These are phyloP conservation scores for Entomortierella lignicola DNA, from an alignment of 192 early-diverging fungal genomes.

Conservation along the genomic window DNA sequence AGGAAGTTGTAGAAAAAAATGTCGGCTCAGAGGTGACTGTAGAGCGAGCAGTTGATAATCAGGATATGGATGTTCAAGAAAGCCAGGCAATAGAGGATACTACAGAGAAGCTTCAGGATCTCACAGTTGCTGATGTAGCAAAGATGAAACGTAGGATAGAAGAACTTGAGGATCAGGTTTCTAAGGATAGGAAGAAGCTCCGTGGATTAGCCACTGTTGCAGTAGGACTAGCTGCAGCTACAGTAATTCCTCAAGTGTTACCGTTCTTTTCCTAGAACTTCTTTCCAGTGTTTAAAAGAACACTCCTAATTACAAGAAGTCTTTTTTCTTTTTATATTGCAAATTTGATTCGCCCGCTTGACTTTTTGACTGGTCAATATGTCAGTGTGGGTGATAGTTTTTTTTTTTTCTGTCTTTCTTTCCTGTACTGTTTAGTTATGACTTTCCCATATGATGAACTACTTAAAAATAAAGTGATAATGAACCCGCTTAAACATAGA, in stretches of 20 bases:
- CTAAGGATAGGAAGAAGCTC: constrained; percentile 44
- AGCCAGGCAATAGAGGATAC: constrained; percentile 14
- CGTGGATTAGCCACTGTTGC: constrained; percentile 45
- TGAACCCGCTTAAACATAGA: too few species aligned
- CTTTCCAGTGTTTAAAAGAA: not conserved
- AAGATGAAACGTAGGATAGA: constrained; percentile 49
- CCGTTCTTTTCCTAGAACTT: constrained; percentile 43
- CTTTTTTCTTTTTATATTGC: not conserved
- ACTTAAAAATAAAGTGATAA: too few species aligned
- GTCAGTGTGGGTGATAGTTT: not conserved
- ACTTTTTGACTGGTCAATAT: not conserved
- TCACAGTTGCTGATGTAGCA: constrained; percentile 27
- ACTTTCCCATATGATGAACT: too few species aligned
- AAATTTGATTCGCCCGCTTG: not conserved
- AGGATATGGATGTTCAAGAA: not conserved
- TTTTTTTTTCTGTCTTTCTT: not conserved
- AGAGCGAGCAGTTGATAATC: constrained; percentile 9
- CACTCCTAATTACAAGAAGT: not conserved
- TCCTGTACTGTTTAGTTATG: too few species aligned
- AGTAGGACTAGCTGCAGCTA: constrained; percentile 40
- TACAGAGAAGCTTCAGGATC: constrained; percentile 22
- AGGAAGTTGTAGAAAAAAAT: constrained; percentile 16
- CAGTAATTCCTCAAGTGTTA: constrained; percentile 49
- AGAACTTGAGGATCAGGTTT: constrained; percentile 44
- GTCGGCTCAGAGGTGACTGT: constrained; percentile 21